Conservation (phyloP, 139 green algal genomes). For the Micractinium sp. region DNA sequence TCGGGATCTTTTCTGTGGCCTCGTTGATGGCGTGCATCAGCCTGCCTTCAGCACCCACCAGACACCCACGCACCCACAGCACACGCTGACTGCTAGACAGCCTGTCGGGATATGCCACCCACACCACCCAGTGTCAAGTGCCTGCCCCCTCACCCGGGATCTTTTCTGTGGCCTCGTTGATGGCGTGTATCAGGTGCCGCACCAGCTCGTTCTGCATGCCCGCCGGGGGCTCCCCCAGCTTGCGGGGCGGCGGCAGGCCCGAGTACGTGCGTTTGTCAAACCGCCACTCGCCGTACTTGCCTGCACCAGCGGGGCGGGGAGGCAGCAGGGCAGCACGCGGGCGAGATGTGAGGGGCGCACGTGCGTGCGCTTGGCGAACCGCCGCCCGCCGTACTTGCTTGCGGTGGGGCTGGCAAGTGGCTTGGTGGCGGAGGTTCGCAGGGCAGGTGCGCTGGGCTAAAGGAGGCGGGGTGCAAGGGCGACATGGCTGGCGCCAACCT, state of each 20-base stretch:
- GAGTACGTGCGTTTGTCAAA: conserved; percentile 96
- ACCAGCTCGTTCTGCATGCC: conserved; percentile 86
- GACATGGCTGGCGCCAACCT: no score
- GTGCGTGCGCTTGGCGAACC: conserved; percentile 95
- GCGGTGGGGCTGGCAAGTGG: not conserved
- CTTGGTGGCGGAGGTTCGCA: no score
- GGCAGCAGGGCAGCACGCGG: not conserved
- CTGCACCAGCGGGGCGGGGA: conserved; percentile 22
- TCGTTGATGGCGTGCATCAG: conserved; percentile 72
- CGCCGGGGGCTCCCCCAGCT: conserved; percentile 68
- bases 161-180: conserved; percentile 56
- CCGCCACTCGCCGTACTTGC: conserved; percentile 90
- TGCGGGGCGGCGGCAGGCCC: conserved; percentile 62
- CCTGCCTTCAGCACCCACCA: conserved; percentile 41
- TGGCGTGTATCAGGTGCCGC: conserved; percentile 56
- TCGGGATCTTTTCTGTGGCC: conserved; percentile 53
- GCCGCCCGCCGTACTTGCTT: conserved; percentile 89
- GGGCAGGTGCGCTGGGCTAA: no score
- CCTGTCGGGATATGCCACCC: no score
- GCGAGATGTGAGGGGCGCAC: not conserved
- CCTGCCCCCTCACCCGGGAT: conserved; percentile 32
- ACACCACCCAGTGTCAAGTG: not conserved
- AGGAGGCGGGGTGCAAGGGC: no score
- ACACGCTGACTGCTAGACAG: no score
- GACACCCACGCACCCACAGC: no score